Evolutionary conservation across 1,284 basidiomycete species (phyloP).

Genomic region (Inonotus hispidus): DNA sequence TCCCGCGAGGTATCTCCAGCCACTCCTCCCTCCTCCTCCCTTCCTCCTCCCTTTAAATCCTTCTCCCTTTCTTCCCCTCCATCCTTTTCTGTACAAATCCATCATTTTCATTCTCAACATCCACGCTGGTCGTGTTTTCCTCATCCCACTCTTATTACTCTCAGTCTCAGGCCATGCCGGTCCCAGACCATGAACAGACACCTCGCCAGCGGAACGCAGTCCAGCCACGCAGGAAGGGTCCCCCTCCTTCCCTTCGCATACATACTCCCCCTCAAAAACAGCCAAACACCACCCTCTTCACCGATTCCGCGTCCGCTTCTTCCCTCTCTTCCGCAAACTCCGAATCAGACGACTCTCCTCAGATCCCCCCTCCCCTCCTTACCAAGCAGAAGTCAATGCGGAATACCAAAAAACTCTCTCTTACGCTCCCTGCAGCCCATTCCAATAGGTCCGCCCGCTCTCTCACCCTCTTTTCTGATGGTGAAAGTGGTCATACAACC

Average conservation of each 20-base stretch:
- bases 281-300: slow-evolving; percentile 43
- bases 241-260: slow-evolving; percentile 55
- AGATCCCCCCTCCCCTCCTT: slow-evolving; percentile 33
- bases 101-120: slow-evolving; percentile 5
- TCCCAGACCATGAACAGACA: slow-evolving; percentile 15
- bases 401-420: slow-evolving; percentile 74
- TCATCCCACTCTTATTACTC: not conserved
- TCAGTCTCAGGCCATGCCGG: slow-evolving; percentile 11
- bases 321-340: slow-evolving; percentile 49
- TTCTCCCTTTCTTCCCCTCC: not conserved
- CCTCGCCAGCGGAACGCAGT: slow-evolving; percentile 21
- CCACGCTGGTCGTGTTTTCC: slow-evolving; percentile 19
- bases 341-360: slow-evolving; percentile 44
- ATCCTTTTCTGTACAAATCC: not conserved
- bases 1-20: not conserved
- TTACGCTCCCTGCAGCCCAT: slow-evolving; percentile 56
- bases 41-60: not conserved
- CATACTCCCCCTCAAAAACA: slow-evolving; percentile 43
- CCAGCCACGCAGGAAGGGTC: slow-evolving; percentile 47
- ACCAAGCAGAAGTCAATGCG: slow-evolving; percentile 41
- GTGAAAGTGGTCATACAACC: not conserved
- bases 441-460: slow-evolving; percentile 45
- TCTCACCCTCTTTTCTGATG: slow-evolving; percentile 27
- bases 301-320: slow-evolving; percentile 39
- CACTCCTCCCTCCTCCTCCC: not conserved